Percentiles rank a stretch among this genome's conserved stretches.
These are phyloP conservation scores for Glycine tomentella DNA, from an alignment of 306 rosid genomes.

Conservation along the genomic window DNA sequence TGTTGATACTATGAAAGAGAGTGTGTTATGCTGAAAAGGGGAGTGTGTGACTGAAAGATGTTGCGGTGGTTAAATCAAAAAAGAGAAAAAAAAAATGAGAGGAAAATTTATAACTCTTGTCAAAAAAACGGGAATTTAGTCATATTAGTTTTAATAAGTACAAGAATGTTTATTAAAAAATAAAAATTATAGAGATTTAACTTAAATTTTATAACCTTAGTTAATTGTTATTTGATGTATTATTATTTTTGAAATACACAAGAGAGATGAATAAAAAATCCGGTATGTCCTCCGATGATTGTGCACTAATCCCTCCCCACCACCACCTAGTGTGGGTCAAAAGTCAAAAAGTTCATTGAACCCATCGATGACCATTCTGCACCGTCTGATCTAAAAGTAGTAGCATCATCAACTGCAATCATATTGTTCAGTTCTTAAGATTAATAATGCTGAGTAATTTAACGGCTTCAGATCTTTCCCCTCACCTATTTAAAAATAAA, in stretches of 20 bases:
- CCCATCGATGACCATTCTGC: constrained; percentile 18
- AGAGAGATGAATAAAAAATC: not conserved
- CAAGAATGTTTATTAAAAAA: too few relatives aligned
- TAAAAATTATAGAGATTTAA: too few relatives aligned
- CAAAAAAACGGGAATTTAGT: too few relatives aligned
- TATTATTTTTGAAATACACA: not conserved
- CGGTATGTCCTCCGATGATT: constrained; percentile 29
- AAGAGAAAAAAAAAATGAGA: too few relatives aligned
- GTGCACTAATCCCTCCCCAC: constrained; percentile 18
- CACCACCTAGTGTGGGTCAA: not conserved
- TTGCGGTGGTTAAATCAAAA: too few relatives aligned
- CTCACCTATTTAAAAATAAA: too few relatives aligned
- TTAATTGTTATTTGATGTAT: not conserved
- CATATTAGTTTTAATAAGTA: too few relatives aligned
- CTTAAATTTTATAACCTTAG: not conserved
- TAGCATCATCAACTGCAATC: not conserved
- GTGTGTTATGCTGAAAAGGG: too few relatives aligned
- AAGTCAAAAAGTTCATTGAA: constrained; percentile 18
- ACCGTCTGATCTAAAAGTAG: constrained; percentile 13
- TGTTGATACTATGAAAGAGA: too few relatives aligned
- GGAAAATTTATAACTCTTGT: too few relatives aligned
- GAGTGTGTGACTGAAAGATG: too few relatives aligned
- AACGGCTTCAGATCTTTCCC: not conserved
- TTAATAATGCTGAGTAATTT: not conserved
- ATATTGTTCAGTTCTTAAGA: not conserved